Conservation (phyloP, 2,329 filamentous ascomycete species). For the Fusarium chaquense region DNA sequence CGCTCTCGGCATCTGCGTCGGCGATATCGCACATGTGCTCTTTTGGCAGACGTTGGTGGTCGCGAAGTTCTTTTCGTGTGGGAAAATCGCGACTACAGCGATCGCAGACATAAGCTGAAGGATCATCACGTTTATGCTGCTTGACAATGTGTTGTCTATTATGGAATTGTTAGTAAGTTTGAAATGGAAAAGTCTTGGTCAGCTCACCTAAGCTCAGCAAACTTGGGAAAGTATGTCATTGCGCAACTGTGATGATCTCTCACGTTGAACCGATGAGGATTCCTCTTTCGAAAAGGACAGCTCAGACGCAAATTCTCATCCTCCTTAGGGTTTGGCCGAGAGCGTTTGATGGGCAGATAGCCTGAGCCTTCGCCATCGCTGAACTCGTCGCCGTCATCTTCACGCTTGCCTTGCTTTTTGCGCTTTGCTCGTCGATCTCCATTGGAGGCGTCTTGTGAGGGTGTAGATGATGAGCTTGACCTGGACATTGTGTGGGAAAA, state of each 20-base stretch:
- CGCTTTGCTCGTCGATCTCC: constrained; percentile 50
- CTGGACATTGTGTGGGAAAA: constrained; percentile 49
- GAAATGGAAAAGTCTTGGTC: rapidly evolving
- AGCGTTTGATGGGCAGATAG: constrained; percentile 48
- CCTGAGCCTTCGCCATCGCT: constrained; percentile 53
- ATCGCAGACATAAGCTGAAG: constrained; percentile 57
- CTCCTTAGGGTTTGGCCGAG: constrained; percentile 50
- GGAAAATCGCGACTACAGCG: constrained; percentile 56
- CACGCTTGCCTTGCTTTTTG: constrained; percentile 51
- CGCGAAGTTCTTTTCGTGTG: constrained; percentile 54
- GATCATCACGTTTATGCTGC: constrained; percentile 58
- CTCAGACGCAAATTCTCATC: constrained; percentile 57
- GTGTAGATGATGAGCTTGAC: constrained; percentile 50
- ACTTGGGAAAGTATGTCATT: constrained; percentile 58
- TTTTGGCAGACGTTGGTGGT: constrained; percentile 56
- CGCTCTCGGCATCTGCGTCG: constrained; percentile 56
- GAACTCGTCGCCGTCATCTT: constrained; percentile 52
- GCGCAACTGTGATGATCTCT: constrained; percentile 60
- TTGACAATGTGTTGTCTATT: constrained; percentile 58
- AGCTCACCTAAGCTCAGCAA: constrained; percentile 55
- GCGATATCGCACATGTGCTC: constrained; percentile 58
- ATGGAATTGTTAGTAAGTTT: constrained; percentile 8
- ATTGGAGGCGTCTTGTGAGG: constrained; percentile 45
- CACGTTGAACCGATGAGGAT: constrained; percentile 60
- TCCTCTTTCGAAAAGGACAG: constrained; percentile 60